Evolutionary conservation across 495 filamentous ascomycete genomes (phyloP).

Genomic region (Lophiotrema nucula): DNA sequence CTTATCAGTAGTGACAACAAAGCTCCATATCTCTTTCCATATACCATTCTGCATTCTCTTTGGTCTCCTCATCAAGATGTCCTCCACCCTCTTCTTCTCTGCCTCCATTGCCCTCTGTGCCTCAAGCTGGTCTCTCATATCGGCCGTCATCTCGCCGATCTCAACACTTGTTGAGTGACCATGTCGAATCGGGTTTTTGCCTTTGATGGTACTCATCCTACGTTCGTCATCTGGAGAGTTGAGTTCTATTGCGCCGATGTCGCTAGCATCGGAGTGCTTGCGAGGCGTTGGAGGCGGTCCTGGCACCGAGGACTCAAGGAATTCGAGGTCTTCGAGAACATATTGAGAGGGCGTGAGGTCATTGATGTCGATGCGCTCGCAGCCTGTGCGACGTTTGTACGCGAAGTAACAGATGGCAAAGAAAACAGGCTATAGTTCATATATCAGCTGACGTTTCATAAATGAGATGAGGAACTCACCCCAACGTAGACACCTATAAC

Average conservation of each 20-base stretch:
- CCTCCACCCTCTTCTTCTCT: neutral
- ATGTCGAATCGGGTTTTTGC: neutral
- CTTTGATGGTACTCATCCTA: neutral
- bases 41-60: conserved; percentile 4
- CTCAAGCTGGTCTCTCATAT: neutral
- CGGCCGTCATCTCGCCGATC: neutral
- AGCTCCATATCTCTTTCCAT: conserved; percentile 14
- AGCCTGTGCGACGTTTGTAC: conserved; percentile 7
- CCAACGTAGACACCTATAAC: conserved; percentile 17
- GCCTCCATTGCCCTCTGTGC: neutral
- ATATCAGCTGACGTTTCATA: neutral
- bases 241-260: neutral
- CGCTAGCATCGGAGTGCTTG: neutral
- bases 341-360: conserved; percentile 1
- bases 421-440: conserved; percentile 7
- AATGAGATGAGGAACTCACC: neutral
- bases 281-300: neutral
- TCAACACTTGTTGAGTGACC: neutral
- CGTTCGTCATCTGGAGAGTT: neutral
- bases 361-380: neutral
- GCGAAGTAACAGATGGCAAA: conserved; percentile 10
- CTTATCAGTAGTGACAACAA: too few relatives aligned
- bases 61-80: neutral
- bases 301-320: neutral
- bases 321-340: conserved; percentile 1